Evolutionary conservation across 2,329 filamentous ascomycete genomes (phyloP).

Genomic region (Aspergillus sp.): DNA sequence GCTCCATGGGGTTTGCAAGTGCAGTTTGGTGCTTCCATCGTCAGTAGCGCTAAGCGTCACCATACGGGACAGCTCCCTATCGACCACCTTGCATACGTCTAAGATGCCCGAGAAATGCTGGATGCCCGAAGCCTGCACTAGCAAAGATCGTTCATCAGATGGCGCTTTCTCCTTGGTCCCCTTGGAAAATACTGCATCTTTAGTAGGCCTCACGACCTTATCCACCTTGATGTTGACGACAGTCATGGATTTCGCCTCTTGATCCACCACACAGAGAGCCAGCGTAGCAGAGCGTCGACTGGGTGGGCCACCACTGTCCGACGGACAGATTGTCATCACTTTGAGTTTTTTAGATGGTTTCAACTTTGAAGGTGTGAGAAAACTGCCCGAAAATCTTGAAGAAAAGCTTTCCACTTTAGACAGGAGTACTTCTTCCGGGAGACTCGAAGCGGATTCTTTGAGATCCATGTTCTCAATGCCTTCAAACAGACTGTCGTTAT

Average conservation of each 20-base stretch:
- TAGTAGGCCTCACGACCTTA: conserved; percentile 37
- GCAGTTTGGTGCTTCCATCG: conserved; percentile 68
- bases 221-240: conserved; percentile 67
- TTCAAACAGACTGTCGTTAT: conserved; percentile 65
- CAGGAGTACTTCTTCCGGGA: conserved; percentile 73
- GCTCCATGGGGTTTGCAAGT: conserved; percentile 76
- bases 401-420: conserved; percentile 71
- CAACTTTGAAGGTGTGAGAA: conserved; percentile 32
- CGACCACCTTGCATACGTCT: conserved; percentile 72
- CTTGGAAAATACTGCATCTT: conserved; percentile 31
- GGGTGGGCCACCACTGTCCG: conserved; percentile 37
- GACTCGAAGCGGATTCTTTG: conserved; percentile 72
- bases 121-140: conserved; percentile 49
- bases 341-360: conserved; percentile 36
- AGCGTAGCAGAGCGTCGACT: conserved; percentile 38
- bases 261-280: conserved; percentile 70
- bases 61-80: conserved; percentile 70
- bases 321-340: conserved; percentile 68
- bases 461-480: conserved; percentile 74
- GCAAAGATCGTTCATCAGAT: conserved; percentile 31
- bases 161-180: conserved; percentile 29
- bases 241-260: conserved; percentile 68
- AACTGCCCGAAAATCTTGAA: conserved; percentile 52
- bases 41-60: conserved; percentile 70
- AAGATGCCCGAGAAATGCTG: conserved; percentile 69